phyloP scores from a whole-genome alignment of 208 protist genomes.

The Leishmania turanica region DNA sequence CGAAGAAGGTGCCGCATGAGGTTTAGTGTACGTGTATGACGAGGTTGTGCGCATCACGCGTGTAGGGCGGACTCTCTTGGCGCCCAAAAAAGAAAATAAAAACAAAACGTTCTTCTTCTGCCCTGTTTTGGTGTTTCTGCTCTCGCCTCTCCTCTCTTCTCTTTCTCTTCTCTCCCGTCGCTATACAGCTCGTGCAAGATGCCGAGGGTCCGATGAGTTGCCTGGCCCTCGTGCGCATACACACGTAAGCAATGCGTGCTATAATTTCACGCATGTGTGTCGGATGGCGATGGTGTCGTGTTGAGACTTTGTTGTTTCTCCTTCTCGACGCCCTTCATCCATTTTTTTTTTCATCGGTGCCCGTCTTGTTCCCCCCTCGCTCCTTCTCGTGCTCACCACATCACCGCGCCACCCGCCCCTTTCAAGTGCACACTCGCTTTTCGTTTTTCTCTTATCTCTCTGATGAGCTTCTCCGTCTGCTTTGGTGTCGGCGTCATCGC shows the following conservation, averaged over 20 bases:
- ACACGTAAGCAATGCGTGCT: not conserved
- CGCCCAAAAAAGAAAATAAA: no score
- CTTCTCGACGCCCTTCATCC: not conserved
- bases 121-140: not conserved
- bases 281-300: not conserved
- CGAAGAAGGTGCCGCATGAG: constrained; percentile 9
- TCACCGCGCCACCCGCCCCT: not conserved
- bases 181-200: not conserved
- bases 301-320: not conserved
- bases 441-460: not conserved
- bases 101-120: not conserved
- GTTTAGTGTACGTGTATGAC: constrained; percentile 1
- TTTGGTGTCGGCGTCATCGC: not conserved
- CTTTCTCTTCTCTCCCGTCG: not conserved
- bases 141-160: not conserved
- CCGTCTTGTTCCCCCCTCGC: not conserved
- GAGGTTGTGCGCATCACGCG: not conserved
- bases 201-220: not conserved
- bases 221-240: not conserved
- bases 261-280: not conserved
- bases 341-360: not conserved
- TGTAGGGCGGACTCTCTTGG: not conserved
- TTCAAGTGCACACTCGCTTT: not conserved
- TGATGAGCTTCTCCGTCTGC: not conserved
- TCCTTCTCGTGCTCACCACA: not conserved